Base-by-base conservation (phyloP, 768 basidiomycete species). In the Suillus sp. region DNA sequence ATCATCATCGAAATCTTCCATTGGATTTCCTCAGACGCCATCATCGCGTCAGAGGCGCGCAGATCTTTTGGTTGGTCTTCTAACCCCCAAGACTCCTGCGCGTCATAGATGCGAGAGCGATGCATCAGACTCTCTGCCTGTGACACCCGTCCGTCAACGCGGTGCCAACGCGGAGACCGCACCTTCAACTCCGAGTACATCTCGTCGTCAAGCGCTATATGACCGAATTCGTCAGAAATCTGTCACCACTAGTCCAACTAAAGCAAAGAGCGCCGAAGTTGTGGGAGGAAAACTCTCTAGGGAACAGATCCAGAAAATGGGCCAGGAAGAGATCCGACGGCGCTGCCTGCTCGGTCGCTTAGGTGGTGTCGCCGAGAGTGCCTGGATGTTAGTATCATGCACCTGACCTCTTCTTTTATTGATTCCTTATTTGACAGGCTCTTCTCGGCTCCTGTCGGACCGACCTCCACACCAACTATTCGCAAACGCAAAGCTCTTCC, bases 141-240 rank as follows among this genome's bases (percentile, higher is more conserved):
- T 83, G 3, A 93, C 91, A 0, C 90, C 91, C 22, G 79, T 81
- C 45, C 88, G 84, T 66, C 89, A 89, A 71, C 79, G 80, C 59
- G 88, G 86, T 16, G 55, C 80, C 37, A 73, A 79, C 56, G 85
- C 86, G 1, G 67, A 77, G 50, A 89, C 89, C 1, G 82, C 83
- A 32, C 84, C 88, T 5, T 75, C 85, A 66, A 93, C 91, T 6
- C 91, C 92, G 1, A 84, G 84, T 18, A 87, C 87, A 40, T 89
- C 92, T 40, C 84, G 92, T 50, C 83, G 92, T 51, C 86, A 88
- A 69, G 93, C 93, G 9, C 78, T 95, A 1, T 92, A 91, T 68
- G 92, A 94, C 66, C 90, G 92, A 45, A 78, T 94, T 53, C 88
- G 89, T 20, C 88, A 89, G 69, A 83, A 85, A 62, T 93, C 91